These are phyloP conservation scores for Hyphodiscus hymeniophilus DNA, from an alignment of 495 filamentous ascomycete genomes.

Conservation along the genomic window DNA sequence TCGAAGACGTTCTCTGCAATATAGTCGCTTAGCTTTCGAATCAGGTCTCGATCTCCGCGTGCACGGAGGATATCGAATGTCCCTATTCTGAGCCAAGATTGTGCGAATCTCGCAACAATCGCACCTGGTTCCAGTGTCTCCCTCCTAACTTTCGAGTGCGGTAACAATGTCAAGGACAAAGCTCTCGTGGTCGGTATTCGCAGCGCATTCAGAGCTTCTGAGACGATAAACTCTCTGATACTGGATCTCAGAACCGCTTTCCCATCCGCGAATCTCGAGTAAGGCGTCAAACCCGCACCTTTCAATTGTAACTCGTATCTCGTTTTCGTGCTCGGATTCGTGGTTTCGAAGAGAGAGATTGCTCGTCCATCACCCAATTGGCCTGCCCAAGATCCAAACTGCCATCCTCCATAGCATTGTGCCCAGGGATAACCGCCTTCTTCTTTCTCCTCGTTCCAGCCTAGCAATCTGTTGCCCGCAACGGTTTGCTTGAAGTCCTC, in stretches of 20 bases:
- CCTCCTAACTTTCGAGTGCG: constrained; percentile 60
- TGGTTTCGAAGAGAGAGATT: constrained; percentile 86
- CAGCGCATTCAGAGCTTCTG: constrained; percentile 76
- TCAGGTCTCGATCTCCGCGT: constrained; percentile 66
- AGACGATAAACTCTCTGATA: constrained; percentile 89
- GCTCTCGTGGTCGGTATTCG: constrained; percentile 82
- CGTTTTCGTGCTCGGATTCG: constrained; percentile 59
- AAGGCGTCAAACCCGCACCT: constrained; percentile 87
- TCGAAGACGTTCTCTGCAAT: constrained; percentile 77
- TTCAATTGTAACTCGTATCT: constrained; percentile 92
- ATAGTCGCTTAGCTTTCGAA: constrained; percentile 69
- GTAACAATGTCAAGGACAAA: constrained; percentile 68
- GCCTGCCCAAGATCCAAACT: constrained; percentile 86
- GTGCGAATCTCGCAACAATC: constrained; percentile 85
- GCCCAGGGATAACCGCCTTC: constrained; percentile 90
- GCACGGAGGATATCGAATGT: constrained; percentile 85
- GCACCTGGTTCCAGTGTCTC: constrained; percentile 90
- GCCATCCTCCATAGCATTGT: constrained; percentile 90
- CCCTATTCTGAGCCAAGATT: constrained; percentile 84
- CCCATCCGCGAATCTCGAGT: constrained; percentile 95
- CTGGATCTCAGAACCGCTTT: constrained; percentile 86
- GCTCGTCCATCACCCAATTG: constrained; percentile 93
- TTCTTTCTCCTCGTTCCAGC: constrained; percentile 49
- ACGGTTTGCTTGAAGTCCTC: constrained; percentile 70
- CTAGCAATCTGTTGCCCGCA: constrained; percentile 69